Evolutionary conservation across 768 basidiomycete genomes (phyloP).

Genomic region (Rhodotorula kratochvilovae): DNA sequence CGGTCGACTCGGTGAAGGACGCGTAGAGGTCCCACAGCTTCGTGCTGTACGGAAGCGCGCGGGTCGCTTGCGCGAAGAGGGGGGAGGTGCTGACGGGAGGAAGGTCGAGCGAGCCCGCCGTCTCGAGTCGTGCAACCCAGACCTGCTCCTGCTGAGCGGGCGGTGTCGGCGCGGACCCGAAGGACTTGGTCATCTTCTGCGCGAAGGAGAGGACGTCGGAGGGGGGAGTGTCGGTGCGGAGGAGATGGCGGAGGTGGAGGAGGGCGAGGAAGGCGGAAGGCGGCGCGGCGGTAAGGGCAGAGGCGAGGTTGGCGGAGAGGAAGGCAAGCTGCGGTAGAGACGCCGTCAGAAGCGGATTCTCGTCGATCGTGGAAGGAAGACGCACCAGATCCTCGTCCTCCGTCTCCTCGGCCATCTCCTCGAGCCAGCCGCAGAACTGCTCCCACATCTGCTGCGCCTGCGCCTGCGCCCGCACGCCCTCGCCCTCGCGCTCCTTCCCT

Average conservation of each 20-base stretch:
- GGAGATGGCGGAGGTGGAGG: slow-evolving; percentile 27
- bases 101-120: neutral
- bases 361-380: neutral
- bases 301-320: slow-evolving; percentile 26
- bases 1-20: slow-evolving; percentile 12
- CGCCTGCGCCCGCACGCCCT: slow-evolving; percentile 6
- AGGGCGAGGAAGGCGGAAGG: slow-evolving; percentile 28
- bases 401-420: slow-evolving; percentile 44
- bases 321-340: slow-evolving; percentile 16
- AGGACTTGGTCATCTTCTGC: slow-evolving; percentile 7
- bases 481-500: slow-evolving; percentile 13
- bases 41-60: slow-evolving; percentile 18
- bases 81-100: neutral
- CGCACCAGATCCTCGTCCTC: slow-evolving; percentile 45
- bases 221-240: slow-evolving; percentile 10
- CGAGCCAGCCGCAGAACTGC: slow-evolving; percentile 54
- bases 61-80: slow-evolving; percentile 1
- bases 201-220: slow-evolving; percentile 4
- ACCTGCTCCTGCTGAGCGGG: slow-evolving; percentile 18
- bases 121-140: slow-evolving; percentile 37
- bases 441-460: slow-evolving; percentile 45
- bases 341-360: too few species aligned
- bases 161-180: neutral
- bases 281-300: slow-evolving; percentile 17
- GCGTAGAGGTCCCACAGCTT: slow-evolving; percentile 36